These are phyloP conservation scores for Chenopodium formosanum DNA, from an alignment of 148 eudicot genomes.

Conservation along the genomic window DNA sequence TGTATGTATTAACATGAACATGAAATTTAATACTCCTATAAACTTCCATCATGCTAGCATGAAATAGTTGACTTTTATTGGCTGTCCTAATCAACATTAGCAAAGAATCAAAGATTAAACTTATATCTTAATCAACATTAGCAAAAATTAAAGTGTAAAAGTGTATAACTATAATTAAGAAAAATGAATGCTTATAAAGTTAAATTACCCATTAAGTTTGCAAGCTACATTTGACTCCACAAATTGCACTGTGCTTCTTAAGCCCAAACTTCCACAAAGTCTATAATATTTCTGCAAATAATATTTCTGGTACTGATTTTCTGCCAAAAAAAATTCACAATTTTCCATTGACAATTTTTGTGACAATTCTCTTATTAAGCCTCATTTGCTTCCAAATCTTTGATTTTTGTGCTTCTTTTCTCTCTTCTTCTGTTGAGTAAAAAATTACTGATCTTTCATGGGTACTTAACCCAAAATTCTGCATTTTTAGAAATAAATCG, in stretches of 20 bases:
- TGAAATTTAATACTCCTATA: neutral
- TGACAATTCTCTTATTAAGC: slow-evolving; percentile 37
- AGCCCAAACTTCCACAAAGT: slow-evolving; percentile 35
- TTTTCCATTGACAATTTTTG: slow-evolving; percentile 26
- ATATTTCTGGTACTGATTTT: slow-evolving; percentile 34
- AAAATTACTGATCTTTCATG: slow-evolving; percentile 35
- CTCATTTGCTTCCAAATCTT: slow-evolving; percentile 41
- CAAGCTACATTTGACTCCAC: slow-evolving; percentile 30
- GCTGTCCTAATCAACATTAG: neutral
- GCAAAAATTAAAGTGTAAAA: neutral
- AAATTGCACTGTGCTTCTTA: slow-evolving; percentile 34
- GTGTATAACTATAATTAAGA: no score
- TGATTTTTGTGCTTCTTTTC: slow-evolving; percentile 34
- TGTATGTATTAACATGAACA: neutral
- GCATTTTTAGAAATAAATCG: neutral
- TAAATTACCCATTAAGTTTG: slow-evolving; percentile 31
- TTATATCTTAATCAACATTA: neutral
- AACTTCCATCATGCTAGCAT: slow-evolving; percentile 10
- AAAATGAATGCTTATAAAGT: no score
- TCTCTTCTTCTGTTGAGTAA: slow-evolving; percentile 33
- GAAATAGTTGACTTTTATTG: slow-evolving; percentile 19
- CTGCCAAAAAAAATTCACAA: slow-evolving; percentile 32
- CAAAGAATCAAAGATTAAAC: neutral
- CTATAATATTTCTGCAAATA: slow-evolving; percentile 29
- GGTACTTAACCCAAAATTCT: slow-evolving; percentile 39